phyloP scores from a whole-genome alignment of 2,329 filamentous ascomycete species.

The Ophiostoma perfectum region DNA sequence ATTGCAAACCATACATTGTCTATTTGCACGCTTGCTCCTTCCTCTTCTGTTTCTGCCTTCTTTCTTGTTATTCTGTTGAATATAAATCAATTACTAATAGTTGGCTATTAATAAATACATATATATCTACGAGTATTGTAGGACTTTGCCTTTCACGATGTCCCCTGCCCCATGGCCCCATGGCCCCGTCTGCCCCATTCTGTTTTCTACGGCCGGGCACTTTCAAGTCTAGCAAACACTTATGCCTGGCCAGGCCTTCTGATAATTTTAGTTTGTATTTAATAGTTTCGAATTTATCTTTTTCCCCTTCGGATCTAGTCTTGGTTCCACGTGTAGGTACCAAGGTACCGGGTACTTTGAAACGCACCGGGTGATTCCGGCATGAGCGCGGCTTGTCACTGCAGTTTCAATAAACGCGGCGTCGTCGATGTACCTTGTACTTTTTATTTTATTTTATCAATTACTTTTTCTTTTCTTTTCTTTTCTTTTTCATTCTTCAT shows the following conservation, averaged over 20 bases:
- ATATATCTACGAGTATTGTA: neutral
- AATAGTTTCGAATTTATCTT: too few species aligned
- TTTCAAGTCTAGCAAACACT: neutral
- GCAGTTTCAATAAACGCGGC: too few species aligned
- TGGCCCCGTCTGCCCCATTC: slow-evolving; percentile 7
- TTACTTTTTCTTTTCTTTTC: neutral
- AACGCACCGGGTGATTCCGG: slow-evolving; percentile 23
- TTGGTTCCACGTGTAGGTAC: slow-evolving; percentile 21
- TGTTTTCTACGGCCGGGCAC: slow-evolving; percentile 10
- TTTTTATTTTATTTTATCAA: neutral
- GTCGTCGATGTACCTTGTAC: neutral
- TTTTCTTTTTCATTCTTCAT: neutral
- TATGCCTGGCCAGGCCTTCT: neutral
- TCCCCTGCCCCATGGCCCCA: neutral
- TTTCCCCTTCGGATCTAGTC: neutral
- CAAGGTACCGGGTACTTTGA: slow-evolving; percentile 20
- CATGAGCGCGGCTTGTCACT: neutral
- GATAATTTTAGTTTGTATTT: neutral
- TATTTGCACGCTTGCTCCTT: neutral
- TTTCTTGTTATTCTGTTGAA: neutral
- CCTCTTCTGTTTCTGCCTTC: neutral
- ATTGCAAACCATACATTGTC: too few species aligned
- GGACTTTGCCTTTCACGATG: neutral
- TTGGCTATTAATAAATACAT: too few species aligned
- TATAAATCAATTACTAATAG: neutral